These are phyloP conservation scores for Pholiota conissans DNA, from an alignment of 768 basidiomycete genomes.

Conservation along the genomic window DNA sequence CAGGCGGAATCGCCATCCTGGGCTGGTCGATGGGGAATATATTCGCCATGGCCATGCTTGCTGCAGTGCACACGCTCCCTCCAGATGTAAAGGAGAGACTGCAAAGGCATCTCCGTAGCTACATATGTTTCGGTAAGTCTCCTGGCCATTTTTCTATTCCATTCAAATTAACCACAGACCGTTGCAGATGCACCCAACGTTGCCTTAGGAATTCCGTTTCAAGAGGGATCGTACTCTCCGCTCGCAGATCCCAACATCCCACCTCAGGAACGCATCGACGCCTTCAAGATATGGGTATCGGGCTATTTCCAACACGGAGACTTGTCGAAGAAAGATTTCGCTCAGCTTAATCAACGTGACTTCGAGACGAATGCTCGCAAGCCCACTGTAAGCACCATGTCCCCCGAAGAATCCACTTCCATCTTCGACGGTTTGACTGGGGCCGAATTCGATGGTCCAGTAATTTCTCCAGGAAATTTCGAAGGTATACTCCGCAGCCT, in stretches of 20 bases:
- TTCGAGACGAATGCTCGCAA: conserved; percentile 13
- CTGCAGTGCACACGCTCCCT: conserved; percentile 17
- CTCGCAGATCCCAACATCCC: conserved; percentile 19
- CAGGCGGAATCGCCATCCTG: conserved; percentile 28
- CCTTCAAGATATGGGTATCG: conserved; percentile 25
- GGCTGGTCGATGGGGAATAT: conserved; percentile 37
- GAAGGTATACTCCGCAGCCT: conserved; percentile 3
- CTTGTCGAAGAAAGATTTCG: conserved; percentile 3
- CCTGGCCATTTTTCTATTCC: no score
- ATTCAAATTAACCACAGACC: no score
- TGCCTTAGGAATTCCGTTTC: conserved; percentile 23
- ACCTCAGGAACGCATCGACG: conserved; percentile 9
- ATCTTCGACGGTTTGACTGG: conserved; percentile 4
- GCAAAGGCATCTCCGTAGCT: conserved; percentile 20
- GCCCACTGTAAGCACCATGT: conserved; percentile 16
- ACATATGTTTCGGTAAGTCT: conserved; percentile 7
- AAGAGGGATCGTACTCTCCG: conserved; percentile 5
- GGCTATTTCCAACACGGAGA: conserved; percentile 32
- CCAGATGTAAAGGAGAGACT: conserved; percentile 15
- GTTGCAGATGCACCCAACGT: conserved; percentile 24
- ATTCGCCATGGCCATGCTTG: conserved; percentile 24
- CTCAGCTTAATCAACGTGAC: conserved; percentile 14
- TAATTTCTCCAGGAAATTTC: conserved; percentile 13
- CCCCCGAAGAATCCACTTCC: conserved; percentile 20
- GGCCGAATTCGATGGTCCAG: not conserved